A percentile compares a stretch with the other conserved stretches of the same genome.
Evolutionary conservation across 2,329 filamentous ascomycete species (phyloP).

Genomic region (Aspergillus carbonarius): DNA sequence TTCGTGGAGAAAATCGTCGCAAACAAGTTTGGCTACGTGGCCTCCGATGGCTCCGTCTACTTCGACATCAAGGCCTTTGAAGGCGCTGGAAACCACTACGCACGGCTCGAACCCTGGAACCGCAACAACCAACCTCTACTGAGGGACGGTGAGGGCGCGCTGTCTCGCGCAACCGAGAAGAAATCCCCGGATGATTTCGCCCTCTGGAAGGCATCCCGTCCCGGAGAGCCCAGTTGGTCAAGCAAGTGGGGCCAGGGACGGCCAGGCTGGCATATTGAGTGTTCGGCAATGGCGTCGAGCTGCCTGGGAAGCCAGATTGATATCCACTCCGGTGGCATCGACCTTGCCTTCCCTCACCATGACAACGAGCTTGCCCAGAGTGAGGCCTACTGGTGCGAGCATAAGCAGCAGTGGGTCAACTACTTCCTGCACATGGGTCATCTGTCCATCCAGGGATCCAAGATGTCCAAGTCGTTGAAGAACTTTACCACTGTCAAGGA

Average conservation of each 20-base stretch:
- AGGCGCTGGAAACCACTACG: constrained; percentile 78
- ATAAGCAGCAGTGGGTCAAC: constrained; percentile 76
- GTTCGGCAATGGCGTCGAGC: constrained; percentile 91
- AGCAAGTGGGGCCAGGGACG: constrained; percentile 84
- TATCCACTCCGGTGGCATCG: constrained; percentile 89
- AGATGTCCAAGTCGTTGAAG: constrained; percentile 95
- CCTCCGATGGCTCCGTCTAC: constrained; percentile 80
- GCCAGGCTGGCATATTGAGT: constrained; percentile 97
- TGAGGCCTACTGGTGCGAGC: constrained; percentile 71
- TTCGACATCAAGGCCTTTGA: constrained; percentile 91
- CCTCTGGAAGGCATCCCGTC: constrained; percentile 88
- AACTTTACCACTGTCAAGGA: constrained; percentile 94
- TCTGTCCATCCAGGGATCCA: constrained; percentile 80
- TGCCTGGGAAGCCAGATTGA: constrained; percentile 84
- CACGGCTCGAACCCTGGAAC: constrained; percentile 80
- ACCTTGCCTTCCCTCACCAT: constrained; percentile 87
- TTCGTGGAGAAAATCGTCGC: constrained; percentile 81
- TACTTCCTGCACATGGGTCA: constrained; percentile 97
- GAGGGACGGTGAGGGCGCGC: constrained; percentile 77
- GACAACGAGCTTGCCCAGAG: constrained; percentile 91
- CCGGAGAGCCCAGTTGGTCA: constrained; percentile 86
- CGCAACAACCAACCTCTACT: constrained; percentile 78
- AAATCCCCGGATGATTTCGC: constrained; percentile 81
- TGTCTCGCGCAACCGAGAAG: constrained; percentile 66
- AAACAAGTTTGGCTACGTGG: constrained; percentile 80